Base-by-base conservation (phyloP, 2,329 filamentous ascomycete genomes). In the Gnomoniopsis smithogilvyi region DNA sequence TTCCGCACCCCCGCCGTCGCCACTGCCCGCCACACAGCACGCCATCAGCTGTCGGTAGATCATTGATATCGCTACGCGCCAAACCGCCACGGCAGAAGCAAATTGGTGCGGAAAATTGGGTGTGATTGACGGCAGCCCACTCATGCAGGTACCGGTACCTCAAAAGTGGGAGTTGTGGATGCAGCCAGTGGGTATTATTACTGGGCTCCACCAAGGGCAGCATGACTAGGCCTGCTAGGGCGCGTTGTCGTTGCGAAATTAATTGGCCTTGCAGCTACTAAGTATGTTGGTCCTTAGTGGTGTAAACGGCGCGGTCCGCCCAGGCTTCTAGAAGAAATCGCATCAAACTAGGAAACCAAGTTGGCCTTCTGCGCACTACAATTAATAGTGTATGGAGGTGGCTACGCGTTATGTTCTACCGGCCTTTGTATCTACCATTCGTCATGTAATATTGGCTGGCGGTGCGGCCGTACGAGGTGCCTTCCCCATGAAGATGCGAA, bases 61-160 rank as follows among this genome's bases (percentile, higher is more conserved):
- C 38, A 47, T 41, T 19, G 41, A 43, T 53, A 26, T 54, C 26
- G 51, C 38, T 46, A 41, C 49, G 49, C 33, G 49, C 45, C 19
- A 8, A 19, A 12, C 7, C 12, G 45, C 19, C 19, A 47, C 22
- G 45, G 19, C 22, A 21, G 19, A 26, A 10, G 19, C 45, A 19
- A 47, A 47, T 21, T 26, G 45, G 19, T 6, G 7, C 45, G 48
- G 48, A 51, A 36, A 54, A 47, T 22, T 47, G 43, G 43, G 30
- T 47, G 34, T 43, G 14, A 3, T n/a, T 48, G 52, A 47, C 19
- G n/a, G 47, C 52, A 56, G 54, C 33, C 45, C 45, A 38, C 46
- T 48, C 54, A 56, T 56, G 54, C 54, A 56, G 54, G 54, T 56
- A 56, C 54, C 54, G 48, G n/a, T 41, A 12, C 54, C 33, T 50